phyloP scores from a whole-genome alignment of 768 basidiomycete genomes.

The Tricholoma sp. region DNA sequence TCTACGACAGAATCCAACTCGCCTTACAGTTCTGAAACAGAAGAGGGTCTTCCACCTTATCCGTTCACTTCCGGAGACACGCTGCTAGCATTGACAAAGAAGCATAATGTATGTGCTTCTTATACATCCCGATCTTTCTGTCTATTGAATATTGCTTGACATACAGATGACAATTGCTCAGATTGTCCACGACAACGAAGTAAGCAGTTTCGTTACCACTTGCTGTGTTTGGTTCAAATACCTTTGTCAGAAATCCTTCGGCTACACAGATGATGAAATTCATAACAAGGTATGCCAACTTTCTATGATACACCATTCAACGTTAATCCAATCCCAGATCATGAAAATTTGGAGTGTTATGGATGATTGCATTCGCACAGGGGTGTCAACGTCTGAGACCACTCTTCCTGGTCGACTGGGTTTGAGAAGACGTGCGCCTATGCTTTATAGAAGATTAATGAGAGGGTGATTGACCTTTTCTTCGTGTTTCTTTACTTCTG shows the following conservation, averaged over 20 bases:
- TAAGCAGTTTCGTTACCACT: conserved; percentile 12
- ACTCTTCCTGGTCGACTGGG: conserved; percentile 84
- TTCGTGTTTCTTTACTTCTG: background rate
- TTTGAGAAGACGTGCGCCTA: conserved; percentile 79
- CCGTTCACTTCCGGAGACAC: conserved; percentile 77
- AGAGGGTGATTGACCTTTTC: conserved; percentile 50
- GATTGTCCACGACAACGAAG: conserved; percentile 90
- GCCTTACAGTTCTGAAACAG: background rate
- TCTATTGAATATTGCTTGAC: background rate
- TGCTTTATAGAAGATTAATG: conserved; percentile 88
- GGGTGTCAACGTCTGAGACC: conserved; percentile 74
- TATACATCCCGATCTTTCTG: background rate
- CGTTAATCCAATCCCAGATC: conserved; percentile 31
- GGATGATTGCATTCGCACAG: conserved; percentile 86
- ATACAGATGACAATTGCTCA: conserved; percentile 87
- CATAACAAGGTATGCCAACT: conserved; percentile 52
- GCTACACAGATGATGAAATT: conserved; percentile 71
- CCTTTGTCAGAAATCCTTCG: conserved; percentile 50
- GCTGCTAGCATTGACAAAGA: conserved; percentile 69
- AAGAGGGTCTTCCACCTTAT: conserved; percentile 66
- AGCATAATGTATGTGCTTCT: conserved; percentile 65
- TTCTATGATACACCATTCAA: background rate
- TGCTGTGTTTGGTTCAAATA: background rate
- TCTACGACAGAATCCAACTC: background rate
- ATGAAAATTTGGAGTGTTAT: conserved; percentile 86